Evolutionary conservation across 23 red algal species (phyloP), one percentile per base, ranked within the genome.

Genomic region (Chondrus crispus): DNA sequence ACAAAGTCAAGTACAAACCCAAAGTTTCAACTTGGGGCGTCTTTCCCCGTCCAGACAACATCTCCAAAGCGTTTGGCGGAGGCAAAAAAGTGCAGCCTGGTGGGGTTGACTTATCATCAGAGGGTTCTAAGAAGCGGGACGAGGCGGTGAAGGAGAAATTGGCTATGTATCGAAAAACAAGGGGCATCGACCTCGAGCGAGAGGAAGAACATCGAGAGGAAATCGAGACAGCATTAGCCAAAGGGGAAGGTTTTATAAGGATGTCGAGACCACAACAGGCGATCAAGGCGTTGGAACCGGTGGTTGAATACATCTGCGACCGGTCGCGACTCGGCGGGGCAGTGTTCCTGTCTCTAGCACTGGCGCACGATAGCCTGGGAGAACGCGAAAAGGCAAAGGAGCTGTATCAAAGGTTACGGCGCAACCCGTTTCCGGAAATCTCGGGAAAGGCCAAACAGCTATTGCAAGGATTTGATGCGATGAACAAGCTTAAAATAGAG

Each of bases 1-100:
- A 68, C 5, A 33, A 79, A 58, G 47, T 13, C 2, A 80, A 75
- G 1, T 94, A 98, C 91, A 72, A 98, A 68, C 95, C 95, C 4
- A 94, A 87, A 40, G 95, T 98, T 38, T 84, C 91, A 5, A 98
- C 95, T 12, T 98, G 95, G 95, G 95, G 95, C 26, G 95, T 98
- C 30, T 98, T 92, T 75, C 85, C 86, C 20, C 91, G 95, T 6
- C 95, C 95, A 36, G 85, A 85, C n/a, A 93, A 98, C 75, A 94
- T 98, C 16, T 98, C 95, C 32, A 38, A 45, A 2, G 76, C 95
- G 5, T 98, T 55, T 80, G 95, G 95, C 44, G 95, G 95, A 22
- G 95, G 95, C 32, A 58, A 75, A 43, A 80, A 81, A 26, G 85
- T 98, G 5, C 35, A 81, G 47, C 18, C 45, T 28, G 95, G 95